phyloP scores from a whole-genome alignment of 495 filamentous ascomycete species.

The Aspergillus baeticus region DNA sequence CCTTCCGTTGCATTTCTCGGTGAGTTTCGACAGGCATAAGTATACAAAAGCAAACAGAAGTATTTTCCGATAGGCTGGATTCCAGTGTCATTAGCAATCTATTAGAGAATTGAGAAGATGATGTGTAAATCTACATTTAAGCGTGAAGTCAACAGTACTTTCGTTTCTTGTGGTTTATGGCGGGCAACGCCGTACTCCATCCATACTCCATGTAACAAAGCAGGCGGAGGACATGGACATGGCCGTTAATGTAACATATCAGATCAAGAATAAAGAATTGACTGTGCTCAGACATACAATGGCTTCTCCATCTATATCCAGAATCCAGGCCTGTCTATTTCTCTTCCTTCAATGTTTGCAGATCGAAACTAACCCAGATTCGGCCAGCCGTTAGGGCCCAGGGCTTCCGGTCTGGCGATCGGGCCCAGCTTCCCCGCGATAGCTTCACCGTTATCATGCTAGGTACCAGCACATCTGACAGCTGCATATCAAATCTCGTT shows the following conservation, averaged over 20 bases:
- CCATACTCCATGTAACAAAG: no score
- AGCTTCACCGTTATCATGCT: constrained; percentile 24
- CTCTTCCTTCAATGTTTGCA: no score
- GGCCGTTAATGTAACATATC: neutral
- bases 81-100: no score
- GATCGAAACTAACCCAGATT: neutral
- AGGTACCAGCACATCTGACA: constrained; percentile 9
- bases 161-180: no score
- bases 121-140: no score
- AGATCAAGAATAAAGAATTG: neutral
- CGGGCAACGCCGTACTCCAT: no score
- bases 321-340: neutral
- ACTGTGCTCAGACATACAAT: neutral
- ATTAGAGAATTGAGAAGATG: no score
- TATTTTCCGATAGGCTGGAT: no score
- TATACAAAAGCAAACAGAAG: no score
- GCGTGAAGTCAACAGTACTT: no score
- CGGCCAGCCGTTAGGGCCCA: constrained; percentile 29
- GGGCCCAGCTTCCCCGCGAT: constrained; percentile 36
- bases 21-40: no score
- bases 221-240: no score
- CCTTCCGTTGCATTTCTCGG: constrained; percentile 18
- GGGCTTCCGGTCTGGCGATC: constrained; percentile 19
- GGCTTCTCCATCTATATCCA: neutral
- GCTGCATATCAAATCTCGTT: neutral